Evolutionary conservation across 2,329 filamentous ascomycete species (phyloP).

Genomic region (Diatrype stigma): DNA sequence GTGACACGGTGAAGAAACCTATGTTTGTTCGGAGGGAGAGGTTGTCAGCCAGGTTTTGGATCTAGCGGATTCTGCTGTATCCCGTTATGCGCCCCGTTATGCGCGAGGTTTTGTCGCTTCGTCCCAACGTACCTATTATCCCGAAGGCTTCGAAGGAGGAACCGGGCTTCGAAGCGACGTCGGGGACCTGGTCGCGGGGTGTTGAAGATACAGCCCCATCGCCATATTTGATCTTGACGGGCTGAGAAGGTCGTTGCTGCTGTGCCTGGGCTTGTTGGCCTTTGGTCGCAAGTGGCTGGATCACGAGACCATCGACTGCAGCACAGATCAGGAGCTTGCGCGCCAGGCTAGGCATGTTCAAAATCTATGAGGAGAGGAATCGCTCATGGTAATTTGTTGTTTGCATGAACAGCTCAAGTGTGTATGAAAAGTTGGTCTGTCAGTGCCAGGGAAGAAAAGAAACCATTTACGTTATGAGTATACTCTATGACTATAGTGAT

Average conservation of each 20-base stretch:
- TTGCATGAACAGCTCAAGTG: background rate
- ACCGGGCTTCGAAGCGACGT: conserved; percentile 39
- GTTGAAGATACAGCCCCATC: conserved; percentile 45
- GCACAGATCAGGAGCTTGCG: conserved; percentile 79
- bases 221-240: conserved; percentile 68
- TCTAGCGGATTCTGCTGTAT: too few relatives aligned
- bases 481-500: too few relatives aligned
- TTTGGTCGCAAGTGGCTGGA: conserved; percentile 66
- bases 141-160: conserved; percentile 58
- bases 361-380: background rate
- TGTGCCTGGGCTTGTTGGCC: conserved; percentile 36
- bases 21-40: conserved; percentile 2
- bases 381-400: background rate
- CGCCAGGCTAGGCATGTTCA: conserved; percentile 67
- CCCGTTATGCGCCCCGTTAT: too few relatives aligned
- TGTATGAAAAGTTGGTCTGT: background rate
- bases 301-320: conserved; percentile 74
- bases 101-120: background rate
- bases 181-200: conserved; percentile 41
- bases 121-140: conserved; percentile 44
- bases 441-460: background rate
- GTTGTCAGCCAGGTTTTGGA: too few relatives aligned
- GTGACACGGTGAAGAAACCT: conserved; percentile 84
- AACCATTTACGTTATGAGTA: too few relatives aligned
- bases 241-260: conserved; percentile 39